Percentiles rank a stretch among this genome's conserved stretches.
Conservation (phyloP, 768 basidiomycete genomes). For the Panaeolus cyanescens region DNA sequence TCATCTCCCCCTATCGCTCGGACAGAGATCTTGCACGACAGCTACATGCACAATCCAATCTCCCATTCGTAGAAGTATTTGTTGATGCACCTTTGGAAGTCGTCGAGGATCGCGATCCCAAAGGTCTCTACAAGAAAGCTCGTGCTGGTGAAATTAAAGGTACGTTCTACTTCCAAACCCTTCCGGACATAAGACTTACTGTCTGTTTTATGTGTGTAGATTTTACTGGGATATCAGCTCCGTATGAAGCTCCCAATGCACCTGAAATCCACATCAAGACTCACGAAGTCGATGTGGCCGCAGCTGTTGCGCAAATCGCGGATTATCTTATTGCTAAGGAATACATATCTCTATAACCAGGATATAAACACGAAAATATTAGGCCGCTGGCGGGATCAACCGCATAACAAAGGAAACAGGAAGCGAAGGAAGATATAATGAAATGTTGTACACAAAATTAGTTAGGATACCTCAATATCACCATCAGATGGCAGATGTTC, state of each 20-base stretch:
- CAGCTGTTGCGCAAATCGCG: slow-evolving; percentile 77
- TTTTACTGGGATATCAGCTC: slow-evolving; percentile 97
- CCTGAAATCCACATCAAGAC: slow-evolving; percentile 95
- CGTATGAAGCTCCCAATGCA: slow-evolving; percentile 84
- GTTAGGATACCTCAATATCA: not conserved
- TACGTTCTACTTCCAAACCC: slow-evolving; percentile 27
- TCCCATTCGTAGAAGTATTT: slow-evolving; percentile 93
- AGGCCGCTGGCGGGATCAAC: not conserved
- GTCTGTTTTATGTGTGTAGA: slow-evolving; percentile 59
- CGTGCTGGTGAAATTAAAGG: slow-evolving; percentile 95
- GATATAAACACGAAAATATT: slow-evolving; percentile 7
- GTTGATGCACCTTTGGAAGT: slow-evolving; percentile 89
- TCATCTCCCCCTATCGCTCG: slow-evolving; percentile 95
- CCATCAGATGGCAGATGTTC: not conserved
- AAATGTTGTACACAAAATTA: not conserved
- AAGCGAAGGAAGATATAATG: not conserved
- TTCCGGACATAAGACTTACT: not conserved
- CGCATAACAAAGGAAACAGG: not conserved
- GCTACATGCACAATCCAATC: slow-evolving; percentile 69
- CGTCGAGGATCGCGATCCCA: slow-evolving; percentile 93
- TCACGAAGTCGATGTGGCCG: slow-evolving; percentile 72
- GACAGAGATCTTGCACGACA: slow-evolving; percentile 84
- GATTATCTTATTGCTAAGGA: slow-evolving; percentile 75
- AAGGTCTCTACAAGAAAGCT: slow-evolving; percentile 97
- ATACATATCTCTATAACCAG: slow-evolving; percentile 40